Evolutionary conservation across 257 asterid genomes (phyloP), one percentile per base, ranked within the genome.

Genomic region (Petunia secreta): DNA sequence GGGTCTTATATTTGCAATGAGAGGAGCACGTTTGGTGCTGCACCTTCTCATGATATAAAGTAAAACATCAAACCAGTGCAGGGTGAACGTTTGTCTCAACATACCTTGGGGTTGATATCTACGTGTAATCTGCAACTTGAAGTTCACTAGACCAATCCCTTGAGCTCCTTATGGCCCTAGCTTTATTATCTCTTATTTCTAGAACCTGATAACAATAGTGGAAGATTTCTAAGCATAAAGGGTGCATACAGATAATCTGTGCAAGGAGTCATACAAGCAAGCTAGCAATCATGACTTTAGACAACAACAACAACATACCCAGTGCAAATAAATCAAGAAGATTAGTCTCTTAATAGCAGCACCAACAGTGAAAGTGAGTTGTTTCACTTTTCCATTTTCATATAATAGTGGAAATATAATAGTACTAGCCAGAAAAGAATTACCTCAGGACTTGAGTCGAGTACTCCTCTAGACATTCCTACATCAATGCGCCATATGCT

Each of bases 381-480:
- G 55, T 46, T 62, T 8, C 11, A 46, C 50, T 53, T 52, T 73
- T 10, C 34, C 41, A 25, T 71, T 71, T 71, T 16, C 41, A 25
- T 50, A 46, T 52, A 38, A 40, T 43, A 25, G 1, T 46, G 73
- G 59, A 37, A 46, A 43, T 43, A 5, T 2, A 71, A 48, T 50
- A 46, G 77, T 25, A 41, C 79, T 48, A 14, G 63, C 36, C 10
- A 79, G 39, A 63, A 80, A 63, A 63, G 66, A 67, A 75, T 67
- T 88, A 95, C 99, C 98, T 95, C 98, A 3, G 99, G 99, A 66
- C 84, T 89, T 58, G 99, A 93, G 86, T 88, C 97, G 82, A 93
- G 97, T 85, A 95, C 99, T 50, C 99, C 99, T 7, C 96, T 90
- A 14, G 99, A 95, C 99, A 95, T 95, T 62, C 99, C 99, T 52